Conservation (phyloP, 805 yeast genomes). For the Cyberlindnera misumaiensis region DNA sequence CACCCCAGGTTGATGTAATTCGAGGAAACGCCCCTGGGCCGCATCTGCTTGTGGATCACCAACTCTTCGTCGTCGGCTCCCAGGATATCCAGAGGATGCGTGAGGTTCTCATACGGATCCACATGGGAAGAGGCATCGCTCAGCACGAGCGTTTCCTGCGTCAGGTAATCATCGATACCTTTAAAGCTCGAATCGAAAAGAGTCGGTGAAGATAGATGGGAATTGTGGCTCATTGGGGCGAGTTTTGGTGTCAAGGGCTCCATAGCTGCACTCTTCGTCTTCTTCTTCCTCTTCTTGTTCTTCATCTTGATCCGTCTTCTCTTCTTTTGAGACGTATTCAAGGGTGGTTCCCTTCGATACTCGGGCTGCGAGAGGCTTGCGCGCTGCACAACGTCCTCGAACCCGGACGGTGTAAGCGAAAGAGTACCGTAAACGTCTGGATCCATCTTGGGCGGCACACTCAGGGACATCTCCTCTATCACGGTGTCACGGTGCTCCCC, state of each 20-base stretch:
- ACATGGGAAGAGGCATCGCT: constrained; percentile 7
- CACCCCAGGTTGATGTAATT: constrained; percentile 12
- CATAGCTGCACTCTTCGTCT: constrained; percentile 1
- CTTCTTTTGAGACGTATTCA: neutral
- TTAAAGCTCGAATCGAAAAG: constrained; percentile 3
- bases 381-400: constrained; percentile 16
- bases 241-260: neutral
- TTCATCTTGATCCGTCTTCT: constrained; percentile 3
- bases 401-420: constrained; percentile 13
- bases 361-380: constrained; percentile 7
- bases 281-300: constrained; percentile 13
- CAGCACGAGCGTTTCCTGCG: constrained; percentile 5
- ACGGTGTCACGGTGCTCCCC: neutral
- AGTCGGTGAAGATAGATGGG: constrained; percentile 11
- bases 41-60: constrained; percentile 4
- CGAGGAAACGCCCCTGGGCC: constrained; percentile 14
- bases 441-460: neutral
- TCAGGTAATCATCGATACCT: constrained; percentile 3
- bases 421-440: constrained; percentile 15
- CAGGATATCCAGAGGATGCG: constrained; percentile 20
- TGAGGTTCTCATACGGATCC: constrained; percentile 19
- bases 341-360: constrained; percentile 2
- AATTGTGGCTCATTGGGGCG: neutral
- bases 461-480: neutral
- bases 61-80: constrained; percentile 3